Base-by-base conservation (phyloP, 2,329 filamentous ascomycete species). In the Dothideomycetes sp. region DNA sequence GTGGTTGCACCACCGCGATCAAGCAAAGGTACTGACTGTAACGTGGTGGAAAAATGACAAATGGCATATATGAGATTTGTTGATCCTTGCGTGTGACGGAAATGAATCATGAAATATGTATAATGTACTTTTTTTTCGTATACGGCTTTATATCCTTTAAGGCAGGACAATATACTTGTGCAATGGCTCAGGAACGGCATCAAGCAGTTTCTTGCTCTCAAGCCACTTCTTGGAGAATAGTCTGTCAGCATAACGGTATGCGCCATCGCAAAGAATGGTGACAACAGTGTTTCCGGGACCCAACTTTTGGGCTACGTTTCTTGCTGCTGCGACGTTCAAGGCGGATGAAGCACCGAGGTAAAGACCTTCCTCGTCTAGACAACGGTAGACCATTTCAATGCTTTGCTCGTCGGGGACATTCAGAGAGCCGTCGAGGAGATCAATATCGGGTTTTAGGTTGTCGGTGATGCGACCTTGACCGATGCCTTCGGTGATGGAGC, bases 371-470 rank as follows among this genome's bases (percentile, higher is more conserved):
- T 96, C 87, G 55, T 96, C 88, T 48, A 98, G 69, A 58, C 89
- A 94, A 49, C 89, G 73, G 68, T 96, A 98, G 31, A 98, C 86
- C 91, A 95, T 96, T 64, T 84, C 85, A 52, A 98, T 89, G 55
- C 80, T 93, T 75, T 94, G 88, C 68, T 91, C 87, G 59, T 98
- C 91, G 46, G 78, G 74, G 51, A 98, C 86, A 59, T 80, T 73
- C 54, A 98, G 57, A 24, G 86, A 85, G 44, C 82, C 88, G 64
- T 96, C 91, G 12, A 96, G 57, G 31, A 94, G 70, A 46, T 73
- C 81, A 44, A 98, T 74, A 55, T 98, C 91, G 4, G 83, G 84
- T 63, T 77, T 70, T 49, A 98, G 67, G 64, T 98, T 98, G 58
- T 94, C 85, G n/a, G 91, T 98, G 37, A 98, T 76, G 38, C 91